These are phyloP conservation scores for Schizopora paradoxa DNA, from an alignment of 1,284 basidiomycete species.

Conservation along the genomic window DNA sequence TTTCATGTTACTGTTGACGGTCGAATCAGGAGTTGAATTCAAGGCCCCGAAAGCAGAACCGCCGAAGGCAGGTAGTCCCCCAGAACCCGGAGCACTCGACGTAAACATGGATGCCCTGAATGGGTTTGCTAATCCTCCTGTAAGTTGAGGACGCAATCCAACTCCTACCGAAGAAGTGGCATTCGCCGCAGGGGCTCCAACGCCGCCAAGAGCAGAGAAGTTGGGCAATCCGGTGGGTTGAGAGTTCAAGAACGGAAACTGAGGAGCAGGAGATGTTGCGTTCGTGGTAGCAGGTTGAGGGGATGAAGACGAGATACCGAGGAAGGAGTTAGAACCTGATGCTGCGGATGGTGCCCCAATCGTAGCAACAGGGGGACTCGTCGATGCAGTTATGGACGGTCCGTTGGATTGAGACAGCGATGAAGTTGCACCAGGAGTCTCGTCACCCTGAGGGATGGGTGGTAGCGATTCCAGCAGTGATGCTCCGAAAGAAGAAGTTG, in stretches of 20 bases:
- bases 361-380: background rate
- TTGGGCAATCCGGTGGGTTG: slow-evolving; percentile 32
- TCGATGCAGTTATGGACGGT: background rate
- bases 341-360: slow-evolving; percentile 5
- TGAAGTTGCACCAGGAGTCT: slow-evolving; percentile 11
- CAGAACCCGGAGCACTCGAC: slow-evolving; percentile 16
- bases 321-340: background rate
- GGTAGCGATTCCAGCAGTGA: slow-evolving; percentile 75
- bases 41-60: too few relatives aligned
- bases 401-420: background rate
- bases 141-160: slow-evolving; percentile 69
- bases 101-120: slow-evolving; percentile 64
- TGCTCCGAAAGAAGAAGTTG: slow-evolving; percentile 83
- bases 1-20: too few relatives aligned
- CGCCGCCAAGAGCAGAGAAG: slow-evolving; percentile 22
- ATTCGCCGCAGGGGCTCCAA: slow-evolving; percentile 25
- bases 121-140: slow-evolving; percentile 67
- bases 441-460: slow-evolving; percentile 53
- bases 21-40: too few relatives aligned
- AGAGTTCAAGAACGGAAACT: slow-evolving; percentile 21
- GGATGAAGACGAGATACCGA: too few relatives aligned
- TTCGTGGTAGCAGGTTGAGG: slow-evolving; percentile 12
- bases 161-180: slow-evolving; percentile 42
- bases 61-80: too few relatives aligned
- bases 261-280: slow-evolving; percentile 19